Percentiles rank a stretch among this genome's conserved stretches.
phyloP scores from a whole-genome alignment of 768 basidiomycete species.

The Russula sp. region DNA sequence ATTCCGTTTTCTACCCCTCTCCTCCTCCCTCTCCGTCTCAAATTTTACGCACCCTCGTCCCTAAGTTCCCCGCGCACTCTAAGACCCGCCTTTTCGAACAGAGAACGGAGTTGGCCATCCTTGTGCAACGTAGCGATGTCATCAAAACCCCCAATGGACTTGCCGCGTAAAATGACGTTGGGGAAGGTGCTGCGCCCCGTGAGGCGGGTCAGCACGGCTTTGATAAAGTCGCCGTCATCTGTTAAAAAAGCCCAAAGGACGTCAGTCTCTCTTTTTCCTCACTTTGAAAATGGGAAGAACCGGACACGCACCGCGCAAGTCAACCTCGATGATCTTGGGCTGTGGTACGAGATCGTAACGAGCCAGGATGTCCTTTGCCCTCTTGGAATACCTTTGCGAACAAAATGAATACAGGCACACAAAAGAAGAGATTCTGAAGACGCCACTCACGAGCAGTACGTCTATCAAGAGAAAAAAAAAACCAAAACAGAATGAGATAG shows the following conservation, averaged over 20 bases:
- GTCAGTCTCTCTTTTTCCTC: neutral
- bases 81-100: conserved; percentile 45
- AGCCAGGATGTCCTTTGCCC: conserved; percentile 56
- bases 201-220: conserved; percentile 55
- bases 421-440: neutral
- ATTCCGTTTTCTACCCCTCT: neutral
- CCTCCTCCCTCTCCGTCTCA: too few relatives aligned
- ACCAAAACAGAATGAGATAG: too few relatives aligned
- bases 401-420: neutral
- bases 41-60: neutral
- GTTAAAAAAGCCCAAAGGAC: conserved; percentile 1
- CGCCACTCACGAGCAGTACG: conserved; percentile 66
- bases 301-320: conserved; percentile 48
- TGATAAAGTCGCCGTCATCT: conserved; percentile 61
- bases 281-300: too few relatives aligned
- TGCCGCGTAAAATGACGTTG: conserved; percentile 60
- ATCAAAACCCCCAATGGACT: conserved; percentile 60
- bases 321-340: conserved; percentile 69
- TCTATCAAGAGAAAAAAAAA: conserved; percentile 40
- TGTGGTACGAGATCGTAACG: conserved; percentile 53
- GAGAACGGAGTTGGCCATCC: conserved; percentile 34
- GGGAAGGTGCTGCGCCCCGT: conserved; percentile 69
- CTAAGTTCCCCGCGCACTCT: conserved; percentile 9
- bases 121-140: conserved; percentile 46
- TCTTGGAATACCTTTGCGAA: conserved; percentile 49